Evolutionary conservation across 176 grass and related monocot species (phyloP).

Genomic region (Microstegium vimineum): DNA sequence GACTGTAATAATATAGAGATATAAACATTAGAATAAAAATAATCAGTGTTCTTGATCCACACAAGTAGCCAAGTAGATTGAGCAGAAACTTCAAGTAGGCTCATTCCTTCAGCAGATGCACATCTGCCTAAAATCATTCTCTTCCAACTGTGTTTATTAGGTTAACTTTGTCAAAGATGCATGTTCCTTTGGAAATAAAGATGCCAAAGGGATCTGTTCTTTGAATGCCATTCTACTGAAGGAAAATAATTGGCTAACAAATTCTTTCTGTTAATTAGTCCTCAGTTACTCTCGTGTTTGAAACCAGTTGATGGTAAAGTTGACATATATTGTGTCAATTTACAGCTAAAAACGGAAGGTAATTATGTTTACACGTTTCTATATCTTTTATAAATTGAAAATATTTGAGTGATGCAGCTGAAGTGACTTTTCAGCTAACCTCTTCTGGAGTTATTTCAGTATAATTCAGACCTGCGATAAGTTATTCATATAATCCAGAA

Average conservation of each 20-base stretch:
- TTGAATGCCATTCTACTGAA: background rate
- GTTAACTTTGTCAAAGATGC: background rate
- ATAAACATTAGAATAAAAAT: background rate
- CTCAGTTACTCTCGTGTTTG: conserved; percentile 27
- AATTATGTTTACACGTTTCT: conserved; percentile 4
- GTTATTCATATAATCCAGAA: background rate
- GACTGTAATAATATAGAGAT: background rate
- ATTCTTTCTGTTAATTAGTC: conserved; percentile 24
- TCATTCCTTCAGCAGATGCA: too few relatives aligned
- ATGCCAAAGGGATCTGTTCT: background rate
- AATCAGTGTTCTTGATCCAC: background rate
- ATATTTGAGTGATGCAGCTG: background rate
- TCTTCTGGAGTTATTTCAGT: background rate
- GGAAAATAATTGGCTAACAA: background rate
- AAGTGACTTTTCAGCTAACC: conserved; percentile 11
- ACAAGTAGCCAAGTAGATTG: background rate
- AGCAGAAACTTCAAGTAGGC: background rate
- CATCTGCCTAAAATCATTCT: background rate
- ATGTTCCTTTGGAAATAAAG: background rate
- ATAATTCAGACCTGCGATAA: background rate
- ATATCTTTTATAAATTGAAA: background rate
- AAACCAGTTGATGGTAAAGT: conserved; percentile 30
- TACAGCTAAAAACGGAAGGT: conserved; percentile 26
- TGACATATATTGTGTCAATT: conserved; percentile 29
- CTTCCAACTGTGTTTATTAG: background rate